Evolutionary conservation across 805 yeast genomes (phyloP), one percentile per base, ranked within the genome.

Genomic region (Suhomyces sp.): DNA sequence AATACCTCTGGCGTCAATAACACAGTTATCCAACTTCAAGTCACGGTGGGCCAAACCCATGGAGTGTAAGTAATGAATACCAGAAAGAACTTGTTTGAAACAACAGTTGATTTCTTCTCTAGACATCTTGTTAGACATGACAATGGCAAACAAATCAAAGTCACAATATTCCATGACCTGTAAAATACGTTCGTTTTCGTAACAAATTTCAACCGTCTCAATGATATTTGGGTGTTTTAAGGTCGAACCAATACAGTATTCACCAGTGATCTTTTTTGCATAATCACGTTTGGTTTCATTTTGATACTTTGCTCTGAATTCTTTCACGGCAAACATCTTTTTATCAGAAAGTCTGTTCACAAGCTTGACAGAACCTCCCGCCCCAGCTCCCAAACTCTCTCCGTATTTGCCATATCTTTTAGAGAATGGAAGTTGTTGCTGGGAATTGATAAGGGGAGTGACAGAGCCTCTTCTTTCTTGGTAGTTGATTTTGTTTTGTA

Each of bases 81-180:
- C 97, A 44, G 83, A 83, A 63, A 91, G 70, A 33, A 92, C 82
- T 71, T 90, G 97, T 64, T 89, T 88, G 68, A 92, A 90, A 70
- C 96, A 92, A 70, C 97, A 92, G 67, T 85, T 85, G 36, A 90
- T 81, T 69, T 92, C 97, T 45, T 79, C 83, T 48, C 78, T 72
- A 1, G 86, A 70, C 97, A 92, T 92, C 62, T 88, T 87, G 60
- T 90, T 90, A 49, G 92, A 85, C 96, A 92, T 91, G 31, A 92
- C 97, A 53, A 92, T 88, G 9, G 97, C 97, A 70, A 92, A 92
- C 59, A 92, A 76, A 67, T 92, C 97, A 66, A 81, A 91, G 60
- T 92, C 96, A 68, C 97, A 91, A 69, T 90, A 92, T 65, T 92
- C 97, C 96, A 92, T 88, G 46, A 92, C 92, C 71, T 92, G 97